Evolutionary conservation across 306 rosid genomes (phyloP), one percentile per base, ranked within the genome.

Genomic region (Bauhinia variegata): DNA sequence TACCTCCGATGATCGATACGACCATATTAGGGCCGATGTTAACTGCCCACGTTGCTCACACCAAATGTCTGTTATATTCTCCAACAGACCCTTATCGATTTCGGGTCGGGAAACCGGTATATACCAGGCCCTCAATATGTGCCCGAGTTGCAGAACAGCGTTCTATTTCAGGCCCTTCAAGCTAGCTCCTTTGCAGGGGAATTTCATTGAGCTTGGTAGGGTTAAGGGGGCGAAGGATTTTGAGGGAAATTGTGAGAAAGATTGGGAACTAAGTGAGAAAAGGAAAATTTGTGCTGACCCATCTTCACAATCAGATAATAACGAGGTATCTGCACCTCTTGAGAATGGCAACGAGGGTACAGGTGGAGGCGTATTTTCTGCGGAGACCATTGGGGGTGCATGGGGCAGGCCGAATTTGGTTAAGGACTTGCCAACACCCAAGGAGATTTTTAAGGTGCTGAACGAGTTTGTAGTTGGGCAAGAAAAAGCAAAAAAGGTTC

Each of bases 91-190:
- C 18, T 72, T 87, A 2, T 84, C 93, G 44, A 84, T 87, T 31
- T 73, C 86, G 16, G 79, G 31, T 4, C 68, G 75, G 10, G 83
- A 81, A 61, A 42, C 63, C 0, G 89, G 92, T 10, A 42, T 87
- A 1, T 87, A 69, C 61, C 93, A 87, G 71, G 88, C 93, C 8
- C 74, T 87, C 33, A 87, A 87, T 48, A 82, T 87, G 23, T 87
- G 93, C 63, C 77, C 86, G 12, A 60, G 44, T 53, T 87, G 93
- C 67, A 73, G 66, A 32, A 79, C 89, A 19, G 93, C 93, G 19
- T 87, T 87, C 81, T 87, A 87, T 47, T 87, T 87, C 70, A 54
- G 79, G 48, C 93, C 93, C 1, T 82, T 73, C 72, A 87, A 87
- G 78, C 59, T 87, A 65, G 72, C 33, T n/a, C 93, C 93, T 17